Evolutionary conservation across 2,329 filamentous ascomycete genomes (phyloP), one percentile per base, ranked within the genome.

Genomic region (Diplodia seriata): DNA sequence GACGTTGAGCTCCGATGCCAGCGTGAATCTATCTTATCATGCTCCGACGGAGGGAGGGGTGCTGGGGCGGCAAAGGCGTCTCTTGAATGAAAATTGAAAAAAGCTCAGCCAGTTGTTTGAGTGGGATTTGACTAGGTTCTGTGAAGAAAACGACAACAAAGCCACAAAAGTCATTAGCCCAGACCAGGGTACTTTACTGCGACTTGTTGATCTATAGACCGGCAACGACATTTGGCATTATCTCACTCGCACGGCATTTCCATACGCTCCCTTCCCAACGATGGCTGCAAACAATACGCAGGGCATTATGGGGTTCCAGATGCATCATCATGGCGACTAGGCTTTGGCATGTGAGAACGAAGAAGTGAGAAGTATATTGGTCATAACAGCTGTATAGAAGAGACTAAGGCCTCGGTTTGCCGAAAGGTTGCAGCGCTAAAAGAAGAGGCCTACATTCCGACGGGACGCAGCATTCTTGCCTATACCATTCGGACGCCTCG

Each of bases 1-100:
- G 57, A 62, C 9, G 9, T 31, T 14, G 18, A 36, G 50, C 15
- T 62, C 57, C 57, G 57, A 62, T 62, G 57, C 57, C 57, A 62
- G 43, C 5, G 4, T 8, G 20, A 33, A 9, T 5, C 15, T 49
- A 15, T 11, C 57, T 49, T 36, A 62, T 26, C 57, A 50, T 50
- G 43, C 56, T 23, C 56, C 23, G 11, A 14, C 8, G 36, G 11
- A 38, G 11, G n/a, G 18, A 8, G 20, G 43, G n/a, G n/a, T 20
- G 43, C 43, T 20, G 18, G n/a, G 9, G 20, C n/a, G n/a, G 43
- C 43, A 47, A 20, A 9, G 18, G 43, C n/a, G n/a, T n/a, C 6
- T 47, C n/a, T 20, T 47, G 7, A 38, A 12, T 38, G 36, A 38
- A 4, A 47, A 47, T 20, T 7, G 18, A 47, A 11, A 47, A 47